A percentile compares a stretch with the other conserved stretches of the same genome.
phyloP scores from a whole-genome alignment of 2,329 filamentous ascomycete genomes.

The Pseudocercospora fijiensis region DNA sequence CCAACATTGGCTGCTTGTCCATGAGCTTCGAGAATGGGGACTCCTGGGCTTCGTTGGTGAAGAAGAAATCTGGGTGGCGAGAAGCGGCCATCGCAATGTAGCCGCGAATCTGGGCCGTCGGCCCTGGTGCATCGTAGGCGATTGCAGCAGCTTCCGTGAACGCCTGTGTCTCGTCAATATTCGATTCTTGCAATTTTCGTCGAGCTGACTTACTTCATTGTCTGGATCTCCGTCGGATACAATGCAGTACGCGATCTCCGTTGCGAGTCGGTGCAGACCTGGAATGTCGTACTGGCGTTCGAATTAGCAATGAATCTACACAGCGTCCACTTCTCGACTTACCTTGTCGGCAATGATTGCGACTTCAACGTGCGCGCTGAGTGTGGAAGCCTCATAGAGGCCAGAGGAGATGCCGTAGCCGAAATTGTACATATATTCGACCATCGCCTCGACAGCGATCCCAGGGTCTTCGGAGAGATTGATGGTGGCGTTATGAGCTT shows the following conservation, averaged over 20 bases:
- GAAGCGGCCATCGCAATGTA: not conserved
- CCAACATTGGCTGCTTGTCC: not conserved
- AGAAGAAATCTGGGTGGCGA: not conserved
- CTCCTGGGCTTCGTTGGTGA: not conserved
- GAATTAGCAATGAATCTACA: not conserved
- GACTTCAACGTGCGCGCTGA: not conserved
- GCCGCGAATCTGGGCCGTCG: not conserved
- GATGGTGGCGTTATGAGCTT: not conserved
- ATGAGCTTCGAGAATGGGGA: not conserved
- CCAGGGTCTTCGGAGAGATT: not conserved
- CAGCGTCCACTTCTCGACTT: not conserved
- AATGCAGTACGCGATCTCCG: not conserved
- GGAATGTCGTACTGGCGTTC: not conserved
- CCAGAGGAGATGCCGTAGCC: not conserved
- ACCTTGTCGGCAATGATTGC: slow-evolving; percentile 1
- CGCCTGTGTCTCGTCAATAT: not conserved
- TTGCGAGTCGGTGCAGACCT: not conserved
- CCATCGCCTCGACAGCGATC: not conserved
- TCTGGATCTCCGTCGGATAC: not conserved
- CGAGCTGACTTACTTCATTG: not conserved
- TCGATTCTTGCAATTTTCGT: not conserved
- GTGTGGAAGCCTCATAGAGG: not conserved
- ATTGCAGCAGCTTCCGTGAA: not conserved
- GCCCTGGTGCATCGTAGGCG: not conserved
- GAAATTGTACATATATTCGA: slow-evolving; percentile 1